Evolutionary conservation across 805 yeast species (phyloP), one percentile per base, ranked within the genome.

Genomic region (Yamadazyma tumulicola): DNA sequence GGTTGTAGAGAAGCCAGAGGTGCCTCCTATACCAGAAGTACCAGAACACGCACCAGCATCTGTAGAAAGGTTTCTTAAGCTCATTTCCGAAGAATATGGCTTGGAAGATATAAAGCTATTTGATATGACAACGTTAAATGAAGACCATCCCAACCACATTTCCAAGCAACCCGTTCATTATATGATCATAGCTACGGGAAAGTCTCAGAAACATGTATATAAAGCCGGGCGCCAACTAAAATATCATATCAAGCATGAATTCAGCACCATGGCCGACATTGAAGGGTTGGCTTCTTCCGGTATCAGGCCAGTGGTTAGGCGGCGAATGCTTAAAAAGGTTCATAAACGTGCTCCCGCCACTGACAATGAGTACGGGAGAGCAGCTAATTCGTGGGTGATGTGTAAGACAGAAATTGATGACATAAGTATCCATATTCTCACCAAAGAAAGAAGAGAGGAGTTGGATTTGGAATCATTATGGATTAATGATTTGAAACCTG

Each of bases 311-410:
- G 58, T 55, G 1, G 54, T 54, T 17, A 56, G 67, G 29, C 51
- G 73, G 29, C 50, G 72, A 26, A 51, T 64, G 47, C 44, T 77
- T 16, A 69, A 76, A 29, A 65, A 77, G 43, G 79, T 81, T 24
- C 64, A 76, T 35, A 75, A 75, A 48, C 72, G 72, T 11, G 67
- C 70, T 5, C 64, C 71, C 33, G 69, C 79, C 0, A 67, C 70
- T 1, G 75, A 75, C 45, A 72, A 72, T 38, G 77, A 73, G 36
- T 79, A 74, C 47, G 83, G 85, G 11, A 59, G 63, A 9, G 46
- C 66, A 5, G 67, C 79, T 4, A 87, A 86, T 47, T 74, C 85
- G 17, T 89, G 97, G 97, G 77, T 85, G 15, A 77, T 85, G 74
- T 65, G 88, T 31, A 87, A 86, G 47, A 43, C 47, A 1, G 19